A percentile compares a stretch with the other conserved stretches of the same genome.
These are phyloP conservation scores for Cordia subcordata DNA, from an alignment of 257 asterid genomes.

Conservation along the genomic window DNA sequence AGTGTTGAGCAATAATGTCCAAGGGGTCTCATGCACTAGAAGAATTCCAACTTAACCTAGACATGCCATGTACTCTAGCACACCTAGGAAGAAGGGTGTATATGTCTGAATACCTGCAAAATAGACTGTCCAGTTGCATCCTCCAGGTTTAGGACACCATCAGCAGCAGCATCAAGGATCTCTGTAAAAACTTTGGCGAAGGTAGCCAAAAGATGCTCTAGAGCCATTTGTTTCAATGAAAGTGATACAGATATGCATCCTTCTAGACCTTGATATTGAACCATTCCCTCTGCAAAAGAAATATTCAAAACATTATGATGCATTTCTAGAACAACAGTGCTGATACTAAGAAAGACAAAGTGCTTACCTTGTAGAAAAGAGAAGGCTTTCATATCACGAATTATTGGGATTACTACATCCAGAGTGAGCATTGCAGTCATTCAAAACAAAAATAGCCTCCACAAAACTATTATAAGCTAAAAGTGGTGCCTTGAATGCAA, in stretches of 20 bases:
- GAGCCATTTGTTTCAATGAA: constrained; percentile 94
- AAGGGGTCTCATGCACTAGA: too few relatives aligned
- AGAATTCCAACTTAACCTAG: too few relatives aligned
- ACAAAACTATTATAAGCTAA: constrained; percentile 95
- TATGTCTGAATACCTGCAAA: constrained; percentile 51
- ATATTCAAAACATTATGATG: background rate
- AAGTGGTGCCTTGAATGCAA: constrained; percentile 94
- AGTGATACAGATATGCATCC: constrained; percentile 78
- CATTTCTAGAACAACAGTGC: background rate
- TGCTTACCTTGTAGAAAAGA: constrained; percentile 63
- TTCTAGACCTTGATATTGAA: constrained; percentile 68
- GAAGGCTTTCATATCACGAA: constrained; percentile 52
- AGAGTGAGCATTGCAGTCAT: constrained; percentile 88
- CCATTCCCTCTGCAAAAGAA: constrained; percentile 67
- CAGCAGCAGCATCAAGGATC: constrained; percentile 91
- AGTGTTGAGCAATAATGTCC: too few relatives aligned
- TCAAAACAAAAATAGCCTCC: constrained; percentile 77
- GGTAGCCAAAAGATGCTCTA: constrained; percentile 90
- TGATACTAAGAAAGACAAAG: constrained; percentile 12
- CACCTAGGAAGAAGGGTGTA: background rate
- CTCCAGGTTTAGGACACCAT: constrained; percentile 69
- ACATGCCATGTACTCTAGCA: background rate
- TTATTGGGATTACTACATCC: constrained; percentile 66
- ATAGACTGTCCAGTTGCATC: constrained; percentile 76
- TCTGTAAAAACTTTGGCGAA: constrained; percentile 95